Evolutionary conservation across 805 yeast species (phyloP).

Genomic region (Wickerhamomyces pijperi): DNA sequence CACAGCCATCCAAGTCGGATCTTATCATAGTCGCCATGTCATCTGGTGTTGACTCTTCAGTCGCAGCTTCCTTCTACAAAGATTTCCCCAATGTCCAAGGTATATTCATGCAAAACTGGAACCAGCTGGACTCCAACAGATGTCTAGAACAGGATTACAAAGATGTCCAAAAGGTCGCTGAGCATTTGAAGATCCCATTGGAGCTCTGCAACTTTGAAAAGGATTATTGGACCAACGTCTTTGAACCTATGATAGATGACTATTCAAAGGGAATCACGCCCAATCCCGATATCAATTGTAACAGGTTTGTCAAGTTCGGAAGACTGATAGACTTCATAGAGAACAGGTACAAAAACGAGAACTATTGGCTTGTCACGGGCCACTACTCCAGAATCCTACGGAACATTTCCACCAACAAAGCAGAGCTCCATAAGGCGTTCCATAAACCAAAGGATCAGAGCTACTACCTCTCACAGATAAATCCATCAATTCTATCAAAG

Average conservation of each 20-base stretch:
- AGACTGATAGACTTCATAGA: constrained; percentile 47
- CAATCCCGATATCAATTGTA: constrained; percentile 89
- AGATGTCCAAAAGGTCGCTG: constrained; percentile 60
- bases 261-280: constrained; percentile 77
- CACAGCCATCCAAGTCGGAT: constrained; percentile 39
- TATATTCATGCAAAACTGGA: constrained; percentile 80
- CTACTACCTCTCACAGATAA: constrained; percentile 70
- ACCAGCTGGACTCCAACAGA: constrained; percentile 30
- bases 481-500: constrained; percentile 30
- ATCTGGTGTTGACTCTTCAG: constrained; percentile 93
- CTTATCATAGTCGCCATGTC: constrained; percentile 83
- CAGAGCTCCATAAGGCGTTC: constrained; percentile 45
- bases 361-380: constrained; percentile 88
- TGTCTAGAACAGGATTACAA: constrained; percentile 88
- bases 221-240: constrained; percentile 90
- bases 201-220: constrained; percentile 74
- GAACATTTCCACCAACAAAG: constrained; percentile 20
- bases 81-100: constrained; percentile 59
- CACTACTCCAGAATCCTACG: constrained; percentile 55
- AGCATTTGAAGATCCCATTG: constrained; percentile 52
- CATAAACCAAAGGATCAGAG: constrained; percentile 76
- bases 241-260: constrained; percentile 77
- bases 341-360: constrained; percentile 21
- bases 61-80: constrained; percentile 63
- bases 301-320: constrained; percentile 81